These are phyloP conservation scores for Cordyceps tenuipes DNA, from an alignment of 2,329 filamentous ascomycete species.

Conservation along the genomic window DNA sequence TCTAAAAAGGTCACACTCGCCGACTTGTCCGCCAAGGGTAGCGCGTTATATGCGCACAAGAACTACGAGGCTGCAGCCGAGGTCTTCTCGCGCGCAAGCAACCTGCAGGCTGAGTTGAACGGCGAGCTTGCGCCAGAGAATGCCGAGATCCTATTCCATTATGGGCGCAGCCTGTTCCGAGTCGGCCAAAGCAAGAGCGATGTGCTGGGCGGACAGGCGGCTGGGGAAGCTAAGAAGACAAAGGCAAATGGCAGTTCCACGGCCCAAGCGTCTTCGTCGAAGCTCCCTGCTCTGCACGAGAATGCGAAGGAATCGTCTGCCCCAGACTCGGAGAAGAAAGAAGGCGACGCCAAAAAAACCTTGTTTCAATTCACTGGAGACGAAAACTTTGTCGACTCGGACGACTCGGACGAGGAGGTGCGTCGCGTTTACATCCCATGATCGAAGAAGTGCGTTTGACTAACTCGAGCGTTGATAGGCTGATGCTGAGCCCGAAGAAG, in stretches of 20 bases:
- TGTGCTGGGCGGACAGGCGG: conserved; percentile 76
- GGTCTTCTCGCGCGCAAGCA: conserved; percentile 78
- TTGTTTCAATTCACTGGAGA: conserved; percentile 91
- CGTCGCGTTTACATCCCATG: conserved; percentile 4
- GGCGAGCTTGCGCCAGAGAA: conserved; percentile 88
- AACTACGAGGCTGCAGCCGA: conserved; percentile 82
- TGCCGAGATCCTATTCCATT: conserved; percentile 87
- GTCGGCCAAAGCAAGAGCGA: conserved; percentile 92
- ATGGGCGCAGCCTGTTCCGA: conserved; percentile 88
- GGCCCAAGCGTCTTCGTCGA: conserved; percentile 33
- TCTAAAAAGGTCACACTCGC: conserved; percentile 58
- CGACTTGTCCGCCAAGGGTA: conserved; percentile 71
- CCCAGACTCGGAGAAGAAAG: conserved; percentile 31
- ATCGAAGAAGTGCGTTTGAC: conserved; percentile 12
- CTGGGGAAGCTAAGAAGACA: conserved; percentile 38
- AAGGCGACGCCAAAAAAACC: conserved; percentile 53
- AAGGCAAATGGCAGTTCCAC: conserved; percentile 33
- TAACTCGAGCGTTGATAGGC: conserved; percentile 32
- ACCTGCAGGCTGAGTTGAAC: conserved; percentile 83
- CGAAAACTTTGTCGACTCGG: conserved; percentile 82
- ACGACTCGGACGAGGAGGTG: conserved; percentile 56
- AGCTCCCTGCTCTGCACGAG: conserved; percentile 30
- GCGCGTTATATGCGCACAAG: conserved; percentile 80
- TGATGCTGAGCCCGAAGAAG: conserved; percentile 44
- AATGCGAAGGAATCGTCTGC: conserved; percentile 37